A percentile compares a stretch with the other conserved stretches of the same genome.
These are phyloP conservation scores for Rutstroemia sp. DNA, from an alignment of 2,329 filamentous ascomycete genomes.

Conservation along the genomic window DNA sequence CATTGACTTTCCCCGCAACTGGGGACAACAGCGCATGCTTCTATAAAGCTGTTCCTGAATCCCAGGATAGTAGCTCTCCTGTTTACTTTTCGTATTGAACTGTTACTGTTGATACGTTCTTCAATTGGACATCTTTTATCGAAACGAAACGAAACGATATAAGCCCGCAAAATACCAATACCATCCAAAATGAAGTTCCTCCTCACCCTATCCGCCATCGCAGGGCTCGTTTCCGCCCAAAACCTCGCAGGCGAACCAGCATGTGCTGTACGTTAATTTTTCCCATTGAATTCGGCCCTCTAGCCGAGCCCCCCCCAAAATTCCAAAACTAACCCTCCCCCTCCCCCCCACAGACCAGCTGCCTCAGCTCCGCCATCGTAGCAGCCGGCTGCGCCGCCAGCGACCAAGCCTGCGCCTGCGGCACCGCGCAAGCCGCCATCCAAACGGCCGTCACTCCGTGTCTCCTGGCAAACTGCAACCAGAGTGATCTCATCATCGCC, in stretches of 20 bases:
- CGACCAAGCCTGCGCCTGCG: conserved; percentile 36
- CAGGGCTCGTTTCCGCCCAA: not conserved
- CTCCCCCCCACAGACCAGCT: conserved; percentile 15
- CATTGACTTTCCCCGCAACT: too few species aligned
- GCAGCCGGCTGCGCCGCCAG: conserved; percentile 32
- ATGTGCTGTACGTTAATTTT: conserved; percentile 2
- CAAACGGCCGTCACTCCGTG: conserved; percentile 28
- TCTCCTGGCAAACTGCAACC: conserved; percentile 30
- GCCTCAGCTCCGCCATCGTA: conserved; percentile 32
- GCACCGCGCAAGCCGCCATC: conserved; percentile 20
- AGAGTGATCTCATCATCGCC: conserved; percentile 26
- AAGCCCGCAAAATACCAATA: not conserved
- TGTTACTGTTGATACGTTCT: too few species aligned
- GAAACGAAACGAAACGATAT: not conserved
- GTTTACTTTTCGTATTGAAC: too few species aligned
- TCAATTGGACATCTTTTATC: not conserved
- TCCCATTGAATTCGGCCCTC: not conserved
- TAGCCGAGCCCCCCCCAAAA: not conserved
- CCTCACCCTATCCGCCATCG: not conserved
- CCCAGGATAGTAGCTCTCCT: too few species aligned
- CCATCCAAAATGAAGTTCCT: conserved; percentile 5
- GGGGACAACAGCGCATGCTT: too few species aligned
- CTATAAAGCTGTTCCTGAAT: too few species aligned
- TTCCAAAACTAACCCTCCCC: not conserved
- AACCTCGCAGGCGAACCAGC: not conserved